Percentiles rank a stretch among this genome's conserved stretches.
Evolutionary conservation across 2,329 filamentous ascomycete species (phyloP).

Genomic region (Didymosphaeria variabile): DNA sequence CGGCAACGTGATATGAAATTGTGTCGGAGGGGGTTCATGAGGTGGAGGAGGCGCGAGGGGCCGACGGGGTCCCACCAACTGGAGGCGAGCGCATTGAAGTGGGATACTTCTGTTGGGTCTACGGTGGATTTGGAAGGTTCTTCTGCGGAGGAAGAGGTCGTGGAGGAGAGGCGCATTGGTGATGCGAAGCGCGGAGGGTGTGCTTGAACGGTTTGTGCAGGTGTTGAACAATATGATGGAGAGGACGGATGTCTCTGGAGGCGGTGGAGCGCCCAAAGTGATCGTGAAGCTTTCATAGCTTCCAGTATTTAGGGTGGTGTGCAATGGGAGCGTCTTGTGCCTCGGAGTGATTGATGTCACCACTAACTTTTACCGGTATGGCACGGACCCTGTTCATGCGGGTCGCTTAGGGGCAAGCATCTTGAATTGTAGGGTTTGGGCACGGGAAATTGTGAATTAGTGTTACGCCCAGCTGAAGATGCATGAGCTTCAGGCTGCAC

Average conservation of each 20-base stretch:
- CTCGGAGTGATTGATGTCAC: conserved; percentile 21
- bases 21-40: conserved; percentile 97
- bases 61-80: conserved; percentile 98
- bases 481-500: neutral
- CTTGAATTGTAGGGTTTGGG: neutral
- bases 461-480: neutral
- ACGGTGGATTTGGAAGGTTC: conserved; percentile 54
- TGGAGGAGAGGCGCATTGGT: conserved; percentile 28
- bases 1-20: conserved; percentile 83
- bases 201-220: neutral
- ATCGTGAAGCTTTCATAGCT: conserved; percentile 14
- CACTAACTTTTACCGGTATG: conserved; percentile 15
- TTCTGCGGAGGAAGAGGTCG: conserved; percentile 25
- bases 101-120: conserved; percentile 86
- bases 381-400: conserved; percentile 18
- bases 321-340: conserved; percentile 1
- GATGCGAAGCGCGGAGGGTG: neutral
- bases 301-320: neutral
- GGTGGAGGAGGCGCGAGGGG: conserved; percentile 88
- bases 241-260: conserved; percentile 4
- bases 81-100: conserved; percentile 92
- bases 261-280: conserved; percentile 7
- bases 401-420: conserved; percentile 21
- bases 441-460: neutral
- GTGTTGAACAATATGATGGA: conserved; percentile 5